phyloP scores from a whole-genome alignment of 305 asterid species.

The Fraxinus sp. region DNA sequence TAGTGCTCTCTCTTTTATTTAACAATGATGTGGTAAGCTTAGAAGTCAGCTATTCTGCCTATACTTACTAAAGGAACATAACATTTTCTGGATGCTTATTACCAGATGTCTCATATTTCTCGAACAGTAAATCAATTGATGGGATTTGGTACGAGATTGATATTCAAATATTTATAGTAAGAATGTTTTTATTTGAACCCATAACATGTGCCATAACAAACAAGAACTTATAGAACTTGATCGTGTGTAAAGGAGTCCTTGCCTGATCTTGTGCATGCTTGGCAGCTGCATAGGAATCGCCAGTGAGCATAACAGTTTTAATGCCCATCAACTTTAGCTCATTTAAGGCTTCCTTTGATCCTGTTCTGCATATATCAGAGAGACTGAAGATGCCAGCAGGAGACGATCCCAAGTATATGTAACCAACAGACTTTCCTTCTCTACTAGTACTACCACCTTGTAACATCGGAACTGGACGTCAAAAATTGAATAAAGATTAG shows the following conservation, averaged over 20 bases:
- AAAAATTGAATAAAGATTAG: not conserved
- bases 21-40: not conserved
- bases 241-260: not conserved
- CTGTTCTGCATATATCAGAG: slow-evolving; percentile 70
- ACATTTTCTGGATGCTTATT: not conserved
- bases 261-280: slow-evolving; percentile 70
- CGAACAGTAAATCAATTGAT: not conserved
- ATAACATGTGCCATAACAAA: not conserved
- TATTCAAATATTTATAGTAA: not conserved
- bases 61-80: not conserved
- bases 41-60: not conserved
- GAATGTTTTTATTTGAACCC: not conserved
- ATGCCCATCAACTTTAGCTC: slow-evolving; percentile 64
- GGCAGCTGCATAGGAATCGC: slow-evolving; percentile 75
- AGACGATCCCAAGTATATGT: slow-evolving; percentile 55
- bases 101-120: not conserved
- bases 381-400: slow-evolving; percentile 59
- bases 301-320: slow-evolving; percentile 78
- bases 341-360: slow-evolving; percentile 70
- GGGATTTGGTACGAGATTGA: not conserved
- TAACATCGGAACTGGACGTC: slow-evolving; percentile 50
- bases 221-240: not conserved
- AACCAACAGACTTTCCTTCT: slow-evolving; percentile 68
- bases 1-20: not conserved
- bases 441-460: slow-evolving; percentile 39